A percentile compares a stretch with the other conserved stretches of the same genome.
Conservation (phyloP, 1,139 yeast species). For the Nakaseomyces sp. region DNA sequence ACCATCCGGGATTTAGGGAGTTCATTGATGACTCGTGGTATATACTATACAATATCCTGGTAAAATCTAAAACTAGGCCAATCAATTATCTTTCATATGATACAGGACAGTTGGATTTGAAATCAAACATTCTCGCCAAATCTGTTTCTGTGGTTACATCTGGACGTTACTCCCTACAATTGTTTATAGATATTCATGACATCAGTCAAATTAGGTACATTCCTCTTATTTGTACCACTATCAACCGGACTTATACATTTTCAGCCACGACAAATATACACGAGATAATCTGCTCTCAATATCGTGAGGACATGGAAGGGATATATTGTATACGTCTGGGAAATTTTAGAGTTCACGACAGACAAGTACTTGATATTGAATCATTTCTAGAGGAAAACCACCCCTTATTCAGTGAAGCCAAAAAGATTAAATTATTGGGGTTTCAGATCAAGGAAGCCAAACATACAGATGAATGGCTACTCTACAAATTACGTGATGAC, state of each 20-base stretch:
- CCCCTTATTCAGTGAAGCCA: not conserved
- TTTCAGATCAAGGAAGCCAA: slow-evolving; percentile 2
- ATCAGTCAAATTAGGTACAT: slow-evolving; percentile 1
- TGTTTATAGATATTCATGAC: not conserved
- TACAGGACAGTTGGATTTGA: not conserved
- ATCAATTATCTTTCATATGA: not conserved
- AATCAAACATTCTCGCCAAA: not conserved
- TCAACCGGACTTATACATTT: not conserved
- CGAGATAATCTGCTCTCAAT: not conserved
- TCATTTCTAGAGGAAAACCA: slow-evolving; percentile 3
- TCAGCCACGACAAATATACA: slow-evolving; percentile 4
- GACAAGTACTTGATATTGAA: not conserved
- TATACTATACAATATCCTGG: slow-evolving; percentile 14
- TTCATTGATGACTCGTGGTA: slow-evolving; percentile 21
- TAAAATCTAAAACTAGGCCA: slow-evolving; percentile 9
- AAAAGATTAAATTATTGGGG: not conserved
- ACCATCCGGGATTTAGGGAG: slow-evolving; percentile 5
- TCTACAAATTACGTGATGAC: not conserved
- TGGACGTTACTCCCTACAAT: not conserved
- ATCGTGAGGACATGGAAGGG: not conserved
- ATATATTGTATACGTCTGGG: not conserved
- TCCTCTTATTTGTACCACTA: not conserved
- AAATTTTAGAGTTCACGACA: not conserved
- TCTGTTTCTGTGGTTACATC: slow-evolving; percentile 1
- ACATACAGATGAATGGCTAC: slow-evolving; percentile 1